Conservation (phyloP, 2,329 filamentous ascomycete species). For the Colletotrichum tamarilloi region DNA sequence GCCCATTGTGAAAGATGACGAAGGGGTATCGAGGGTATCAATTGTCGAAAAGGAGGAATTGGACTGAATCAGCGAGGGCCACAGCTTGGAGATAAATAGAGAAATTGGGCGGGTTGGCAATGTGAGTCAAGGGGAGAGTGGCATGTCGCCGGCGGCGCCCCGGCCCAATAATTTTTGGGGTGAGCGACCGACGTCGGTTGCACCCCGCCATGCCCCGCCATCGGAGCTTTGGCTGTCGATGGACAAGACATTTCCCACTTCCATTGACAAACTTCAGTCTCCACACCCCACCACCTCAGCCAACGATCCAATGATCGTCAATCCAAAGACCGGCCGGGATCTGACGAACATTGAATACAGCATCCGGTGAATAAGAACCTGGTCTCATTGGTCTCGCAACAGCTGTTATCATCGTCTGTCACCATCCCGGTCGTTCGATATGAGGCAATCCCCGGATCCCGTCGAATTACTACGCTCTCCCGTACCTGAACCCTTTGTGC, state of each 20-base stretch:
- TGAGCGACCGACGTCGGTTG: slow-evolving; percentile 32
- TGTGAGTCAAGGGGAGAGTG: slow-evolving; percentile 34
- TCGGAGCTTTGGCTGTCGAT: slow-evolving; percentile 23
- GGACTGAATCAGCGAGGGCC: not conserved
- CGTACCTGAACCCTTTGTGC: not conserved
- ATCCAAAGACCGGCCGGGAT: slow-evolving; percentile 25
- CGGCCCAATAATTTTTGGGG: slow-evolving; percentile 24
- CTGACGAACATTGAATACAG: not conserved
- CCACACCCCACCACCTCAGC: not conserved
- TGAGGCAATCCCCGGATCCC: not conserved
- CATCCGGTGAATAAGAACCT: not conserved
- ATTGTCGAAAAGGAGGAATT: slow-evolving; percentile 1
- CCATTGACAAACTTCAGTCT: not conserved
- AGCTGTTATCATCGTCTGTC: not conserved
- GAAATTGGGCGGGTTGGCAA: not conserved
- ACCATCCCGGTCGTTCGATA: not conserved
- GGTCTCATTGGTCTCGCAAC: not conserved
- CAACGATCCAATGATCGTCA: not conserved
- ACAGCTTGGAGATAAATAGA: slow-evolving; percentile 3
- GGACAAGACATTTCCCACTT: not conserved
- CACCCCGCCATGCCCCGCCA: slow-evolving; percentile 38
- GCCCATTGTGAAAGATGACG: slow-evolving; percentile 37
- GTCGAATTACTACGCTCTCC: not conserved
- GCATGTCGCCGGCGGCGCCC: slow-evolving; percentile 22
- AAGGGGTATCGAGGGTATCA: slow-evolving; percentile 12